These are phyloP conservation scores for Penicillium occitanis DNA, from an alignment of 2,329 filamentous ascomycete genomes.

Conservation along the genomic window DNA sequence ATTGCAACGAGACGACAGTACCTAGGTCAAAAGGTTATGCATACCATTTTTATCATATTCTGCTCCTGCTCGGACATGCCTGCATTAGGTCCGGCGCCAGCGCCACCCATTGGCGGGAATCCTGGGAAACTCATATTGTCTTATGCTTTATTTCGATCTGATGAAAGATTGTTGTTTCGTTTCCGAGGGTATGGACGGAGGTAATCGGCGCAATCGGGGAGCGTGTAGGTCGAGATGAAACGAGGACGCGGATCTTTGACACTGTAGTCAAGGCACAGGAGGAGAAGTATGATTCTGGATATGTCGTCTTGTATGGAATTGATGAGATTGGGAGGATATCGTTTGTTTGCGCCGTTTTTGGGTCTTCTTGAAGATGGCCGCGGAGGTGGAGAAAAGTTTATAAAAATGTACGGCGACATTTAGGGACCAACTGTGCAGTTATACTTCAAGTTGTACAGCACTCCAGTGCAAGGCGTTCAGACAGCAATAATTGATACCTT, in stretches of 20 bases:
- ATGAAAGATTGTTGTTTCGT: background rate
- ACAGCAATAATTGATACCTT: background rate
- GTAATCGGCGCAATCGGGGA: background rate
- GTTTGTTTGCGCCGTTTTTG: background rate
- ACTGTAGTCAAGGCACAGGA: background rate
- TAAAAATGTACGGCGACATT: constrained; percentile 11
- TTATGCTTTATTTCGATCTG: background rate
- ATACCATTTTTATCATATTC: constrained; percentile 49
- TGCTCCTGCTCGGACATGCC: constrained; percentile 49
- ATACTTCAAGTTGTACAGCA: background rate
- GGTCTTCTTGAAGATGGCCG: background rate
- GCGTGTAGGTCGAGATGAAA: background rate
- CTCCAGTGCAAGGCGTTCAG: background rate
- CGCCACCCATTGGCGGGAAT: constrained; percentile 32
- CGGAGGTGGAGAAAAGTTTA: constrained; percentile 16
- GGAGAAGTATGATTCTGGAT: background rate
- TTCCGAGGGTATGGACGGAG: background rate
- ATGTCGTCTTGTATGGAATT: background rate
- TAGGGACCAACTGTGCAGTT: constrained; percentile 10
- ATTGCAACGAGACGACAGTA: constrained; percentile 1
- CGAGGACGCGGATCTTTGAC: background rate
- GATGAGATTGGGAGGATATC: background rate
- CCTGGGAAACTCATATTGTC: constrained; percentile 39
- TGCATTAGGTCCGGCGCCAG: constrained; percentile 30
- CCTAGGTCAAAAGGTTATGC: background rate